Evolutionary conservation across 257 asterid species (phyloP), one percentile per base, ranked within the genome.

Genomic region (Ilex aquifolium): DNA sequence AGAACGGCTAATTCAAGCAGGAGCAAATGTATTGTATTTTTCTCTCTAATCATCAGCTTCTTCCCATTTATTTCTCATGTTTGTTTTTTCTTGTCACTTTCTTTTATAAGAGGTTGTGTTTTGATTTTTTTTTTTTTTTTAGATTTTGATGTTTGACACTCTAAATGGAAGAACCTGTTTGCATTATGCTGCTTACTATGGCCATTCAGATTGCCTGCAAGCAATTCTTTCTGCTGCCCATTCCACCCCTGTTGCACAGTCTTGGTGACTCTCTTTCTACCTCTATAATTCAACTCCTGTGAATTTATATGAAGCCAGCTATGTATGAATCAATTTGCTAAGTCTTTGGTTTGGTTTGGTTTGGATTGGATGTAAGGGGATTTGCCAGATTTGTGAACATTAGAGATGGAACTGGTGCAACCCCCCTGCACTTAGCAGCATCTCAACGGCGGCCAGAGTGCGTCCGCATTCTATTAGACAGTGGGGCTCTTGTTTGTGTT

Each of bases 381-480:
- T 87, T 79, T 71, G 78, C 88, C 2, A 81, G 97, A 70, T 90
- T 87, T 58, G 84, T 87, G 54, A 87, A 87, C 66, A 79, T 87
- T 62, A 78, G 88, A 72, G 97, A 90, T 64, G 90, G 84, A 29
- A 71, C 82, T 70, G 95, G 95, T 11, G 89, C 95, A 31, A 82
- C 97, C 56, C 94, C 97, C 30, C 69, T 90, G 84, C 97, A 90
- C 61, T 82, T 90, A 69, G 95, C 97, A n/a, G 88, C 97, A 2
- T 82, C 84, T 36, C 91, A 90, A 44, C 78, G 79, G n/a, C 72
- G 78, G 2, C 39, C 86, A 5, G 88, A 82, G 52, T 90, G 95
- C 32, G 87, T 87, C 58, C 97, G 69, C 32, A 31, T 77, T 69
- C 73, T 90, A 16, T 69, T 85, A 49, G 75, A 79, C 77, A 78